phyloP scores from a whole-genome alignment of 169 alveolate species.

The Plasmodium relictum region DNA sequence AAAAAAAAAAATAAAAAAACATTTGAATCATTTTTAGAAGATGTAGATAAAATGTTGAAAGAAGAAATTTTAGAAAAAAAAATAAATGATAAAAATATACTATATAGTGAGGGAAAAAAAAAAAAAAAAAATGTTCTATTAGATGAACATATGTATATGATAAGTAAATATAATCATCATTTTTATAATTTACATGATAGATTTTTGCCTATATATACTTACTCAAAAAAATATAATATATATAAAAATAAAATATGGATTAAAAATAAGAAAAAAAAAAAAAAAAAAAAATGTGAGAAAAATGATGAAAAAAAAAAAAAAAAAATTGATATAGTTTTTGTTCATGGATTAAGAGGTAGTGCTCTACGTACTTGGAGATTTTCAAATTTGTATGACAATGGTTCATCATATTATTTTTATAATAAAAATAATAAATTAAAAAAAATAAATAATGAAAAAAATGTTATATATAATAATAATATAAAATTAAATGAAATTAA shows the following conservation, averaged over 20 bases:
- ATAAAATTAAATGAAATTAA: background rate
- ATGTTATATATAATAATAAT: background rate
- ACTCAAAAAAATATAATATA: constrained; percentile 42
- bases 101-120: constrained; percentile 1
- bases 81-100: constrained; percentile 5
- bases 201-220: constrained; percentile 45
- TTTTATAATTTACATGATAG: constrained; percentile 39
- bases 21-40: constrained; percentile 46
- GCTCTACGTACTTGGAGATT: constrained; percentile 76
- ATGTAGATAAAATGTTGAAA: constrained; percentile 44
- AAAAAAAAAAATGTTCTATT: constrained; percentile 25
- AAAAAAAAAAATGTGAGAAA: background rate
- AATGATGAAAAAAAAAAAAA: constrained; percentile 8
- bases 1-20: background rate
- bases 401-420: constrained; percentile 25
- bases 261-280: background rate
- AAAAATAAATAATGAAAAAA: constrained; percentile 9
- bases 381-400: constrained; percentile 22
- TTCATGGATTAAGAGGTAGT: constrained; percentile 64
- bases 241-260: constrained; percentile 16
- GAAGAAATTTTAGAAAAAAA: constrained; percentile 14
- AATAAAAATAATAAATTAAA: constrained; percentile 15
- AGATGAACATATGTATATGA: constrained; percentile 64
- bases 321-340: constrained; percentile 37
- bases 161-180: constrained; percentile 50